A percentile compares a stretch with the other conserved stretches of the same genome.
Evolutionary conservation across 345 rosid genomes (phyloP).

Genomic region (Psidium friedrichsthalianum): DNA sequence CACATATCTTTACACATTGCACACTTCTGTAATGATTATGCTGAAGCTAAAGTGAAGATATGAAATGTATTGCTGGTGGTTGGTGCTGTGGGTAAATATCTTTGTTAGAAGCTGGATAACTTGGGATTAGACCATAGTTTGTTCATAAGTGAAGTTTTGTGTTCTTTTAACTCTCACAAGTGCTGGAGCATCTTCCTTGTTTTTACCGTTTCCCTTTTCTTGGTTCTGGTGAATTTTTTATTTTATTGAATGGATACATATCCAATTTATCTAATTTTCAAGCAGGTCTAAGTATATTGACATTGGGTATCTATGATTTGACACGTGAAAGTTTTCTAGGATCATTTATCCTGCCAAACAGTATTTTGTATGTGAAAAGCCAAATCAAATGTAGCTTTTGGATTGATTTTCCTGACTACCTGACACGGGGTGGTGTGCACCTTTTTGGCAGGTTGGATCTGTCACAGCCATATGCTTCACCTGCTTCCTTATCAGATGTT

Average conservation of each 20-base stretch:
- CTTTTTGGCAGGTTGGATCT: constrained; percentile 73
- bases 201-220: background rate
- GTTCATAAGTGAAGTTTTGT: background rate
- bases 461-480: constrained; percentile 96
- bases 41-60: background rate
- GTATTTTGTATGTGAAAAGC: background rate
- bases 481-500: constrained; percentile 88
- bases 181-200: background rate
- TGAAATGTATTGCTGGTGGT: background rate
- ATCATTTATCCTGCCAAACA: background rate
- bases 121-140: background rate
- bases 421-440: background rate
- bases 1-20: background rate
- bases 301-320: background rate
- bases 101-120: background rate
- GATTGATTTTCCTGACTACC: background rate
- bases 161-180: background rate
- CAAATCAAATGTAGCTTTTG: background rate
- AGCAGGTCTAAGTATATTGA: background rate
- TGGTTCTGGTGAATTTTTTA: background rate
- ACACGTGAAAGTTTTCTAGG: background rate
- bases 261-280: background rate
- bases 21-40: background rate
- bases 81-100: background rate
- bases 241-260: background rate